Percentiles rank a stretch among this genome's conserved stretches.
Evolutionary conservation across 2,329 filamentous ascomycete genomes (phyloP).

Genomic region (Beauveria rudraprayagi): DNA sequence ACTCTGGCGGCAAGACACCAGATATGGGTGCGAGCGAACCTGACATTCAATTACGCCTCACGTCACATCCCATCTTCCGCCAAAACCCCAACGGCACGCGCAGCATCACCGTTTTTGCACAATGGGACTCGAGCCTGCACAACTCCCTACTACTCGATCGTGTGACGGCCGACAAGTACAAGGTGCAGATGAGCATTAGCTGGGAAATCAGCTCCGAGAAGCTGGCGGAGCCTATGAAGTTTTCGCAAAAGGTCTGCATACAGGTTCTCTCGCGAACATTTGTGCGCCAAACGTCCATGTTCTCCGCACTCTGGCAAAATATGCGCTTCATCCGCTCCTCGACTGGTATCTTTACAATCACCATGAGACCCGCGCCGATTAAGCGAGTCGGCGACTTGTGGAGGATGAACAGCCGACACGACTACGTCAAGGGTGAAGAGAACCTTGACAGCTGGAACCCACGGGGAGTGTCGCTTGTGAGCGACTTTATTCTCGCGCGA

Average conservation of each 20-base stretch:
- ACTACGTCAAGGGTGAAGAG: constrained; percentile 96
- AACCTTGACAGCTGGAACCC: constrained; percentile 77
- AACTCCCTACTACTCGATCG: constrained; percentile 88
- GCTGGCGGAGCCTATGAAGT: constrained; percentile 80
- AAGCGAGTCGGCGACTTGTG: constrained; percentile 90
- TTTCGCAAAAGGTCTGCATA: constrained; percentile 70
- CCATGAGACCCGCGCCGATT: constrained; percentile 78
- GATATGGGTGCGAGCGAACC: constrained; percentile 65
- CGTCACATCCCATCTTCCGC: constrained; percentile 69
- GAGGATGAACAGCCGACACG: constrained; percentile 90
- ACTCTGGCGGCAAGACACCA: constrained; percentile 75
- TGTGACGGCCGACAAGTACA: constrained; percentile 84
- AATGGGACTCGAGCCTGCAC: constrained; percentile 95
- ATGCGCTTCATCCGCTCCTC: constrained; percentile 81
- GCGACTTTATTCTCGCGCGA: constrained; percentile 70
- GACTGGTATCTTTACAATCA: constrained; percentile 77
- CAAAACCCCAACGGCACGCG: constrained; percentile 86
- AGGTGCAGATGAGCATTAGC: constrained; percentile 75
- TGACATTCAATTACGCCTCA: constrained; percentile 69
- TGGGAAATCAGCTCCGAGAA: constrained; percentile 84
- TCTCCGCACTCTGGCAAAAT: constrained; percentile 78
- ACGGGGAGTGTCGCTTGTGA: constrained; percentile 81
- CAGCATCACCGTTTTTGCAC: constrained; percentile 76
- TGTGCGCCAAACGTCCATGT: constrained; percentile 77
- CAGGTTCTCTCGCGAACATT: constrained; percentile 81